Conservation (phyloP, 805 yeast species). For the Kodamaea restingae region DNA sequence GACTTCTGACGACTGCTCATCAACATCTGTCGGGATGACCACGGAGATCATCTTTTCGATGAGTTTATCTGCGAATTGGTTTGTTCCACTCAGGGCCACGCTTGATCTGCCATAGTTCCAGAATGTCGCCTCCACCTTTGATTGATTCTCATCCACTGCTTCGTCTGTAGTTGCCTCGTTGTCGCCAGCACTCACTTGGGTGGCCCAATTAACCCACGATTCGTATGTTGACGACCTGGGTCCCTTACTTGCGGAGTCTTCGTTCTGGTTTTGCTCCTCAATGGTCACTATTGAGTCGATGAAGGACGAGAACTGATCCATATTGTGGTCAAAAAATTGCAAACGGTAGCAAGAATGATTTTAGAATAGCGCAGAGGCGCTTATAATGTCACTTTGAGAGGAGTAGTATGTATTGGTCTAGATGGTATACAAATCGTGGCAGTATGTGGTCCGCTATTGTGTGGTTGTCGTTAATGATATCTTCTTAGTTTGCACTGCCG, state of each 20-base stretch:
- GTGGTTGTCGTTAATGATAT: too few relatives aligned
- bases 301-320: conserved; percentile 38
- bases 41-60: conserved; percentile 67
- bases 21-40: conserved; percentile 59
- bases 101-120: conserved; percentile 20
- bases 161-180: neutral
- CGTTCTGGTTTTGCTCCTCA: conserved; percentile 2
- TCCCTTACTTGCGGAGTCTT: neutral
- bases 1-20: conserved; percentile 37
- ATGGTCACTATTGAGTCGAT: conserved; percentile 33
- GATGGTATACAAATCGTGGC: too few relatives aligned
- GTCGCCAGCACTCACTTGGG: neutral
- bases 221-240: conserved; percentile 3
- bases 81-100: conserved; percentile 4
- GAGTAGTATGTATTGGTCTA: neutral
- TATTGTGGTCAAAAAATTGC: conserved; percentile 7
- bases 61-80: conserved; percentile 57
- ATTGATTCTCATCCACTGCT: conserved; percentile 2
- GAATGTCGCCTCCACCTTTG: conserved; percentile 16
- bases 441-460: too few relatives aligned
- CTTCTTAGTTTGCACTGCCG: too few relatives aligned
- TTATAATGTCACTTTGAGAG: too few relatives aligned
- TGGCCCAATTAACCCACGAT: conserved; percentile 3
- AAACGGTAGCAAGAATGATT: too few relatives aligned
- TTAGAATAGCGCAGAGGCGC: too few relatives aligned